These are phyloP conservation scores for Leccinellum albellum DNA, from an alignment of 768 basidiomycete genomes.

Conservation along the genomic window DNA sequence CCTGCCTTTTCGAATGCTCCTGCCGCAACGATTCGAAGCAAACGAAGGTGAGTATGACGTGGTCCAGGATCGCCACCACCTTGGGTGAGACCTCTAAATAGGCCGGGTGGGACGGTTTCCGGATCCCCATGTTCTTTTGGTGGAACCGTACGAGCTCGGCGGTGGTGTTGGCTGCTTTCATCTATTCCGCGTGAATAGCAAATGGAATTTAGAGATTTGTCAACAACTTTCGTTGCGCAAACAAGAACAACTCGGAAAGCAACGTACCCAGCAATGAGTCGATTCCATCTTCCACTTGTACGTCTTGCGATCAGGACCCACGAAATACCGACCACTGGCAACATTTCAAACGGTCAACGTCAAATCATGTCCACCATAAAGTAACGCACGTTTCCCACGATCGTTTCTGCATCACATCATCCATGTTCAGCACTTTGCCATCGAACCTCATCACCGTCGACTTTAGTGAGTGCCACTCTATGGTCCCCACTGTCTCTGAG, in stretches of 20 bases:
- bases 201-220: not conserved
- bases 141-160: constrained; percentile 22
- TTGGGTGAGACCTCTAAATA: constrained; percentile 21
- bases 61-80: constrained; percentile 21
- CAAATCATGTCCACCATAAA: not conserved
- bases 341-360: not conserved
- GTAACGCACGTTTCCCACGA: constrained; percentile 17
- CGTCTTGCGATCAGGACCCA: constrained; percentile 25
- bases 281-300: constrained; percentile 33
- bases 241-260: not conserved
- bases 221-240: not conserved
- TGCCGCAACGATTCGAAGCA: constrained; percentile 20
- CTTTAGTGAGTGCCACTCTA: constrained; percentile 22
- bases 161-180: constrained; percentile 17
- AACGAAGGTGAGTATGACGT: constrained; percentile 26
- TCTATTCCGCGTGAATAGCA: constrained; percentile 1
- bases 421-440: constrained; percentile 8
- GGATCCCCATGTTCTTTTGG: constrained; percentile 21
- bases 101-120: constrained; percentile 15
- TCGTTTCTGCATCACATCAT: constrained; percentile 12
- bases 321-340: constrained; percentile 31
- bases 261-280: constrained; percentile 25
- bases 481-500: constrained; percentile 21
- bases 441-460: constrained; percentile 12
- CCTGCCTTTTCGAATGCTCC: not conserved